Base-by-base conservation (phyloP, 2,329 filamentous ascomycete genomes). In the Diplodia sapinea region DNA sequence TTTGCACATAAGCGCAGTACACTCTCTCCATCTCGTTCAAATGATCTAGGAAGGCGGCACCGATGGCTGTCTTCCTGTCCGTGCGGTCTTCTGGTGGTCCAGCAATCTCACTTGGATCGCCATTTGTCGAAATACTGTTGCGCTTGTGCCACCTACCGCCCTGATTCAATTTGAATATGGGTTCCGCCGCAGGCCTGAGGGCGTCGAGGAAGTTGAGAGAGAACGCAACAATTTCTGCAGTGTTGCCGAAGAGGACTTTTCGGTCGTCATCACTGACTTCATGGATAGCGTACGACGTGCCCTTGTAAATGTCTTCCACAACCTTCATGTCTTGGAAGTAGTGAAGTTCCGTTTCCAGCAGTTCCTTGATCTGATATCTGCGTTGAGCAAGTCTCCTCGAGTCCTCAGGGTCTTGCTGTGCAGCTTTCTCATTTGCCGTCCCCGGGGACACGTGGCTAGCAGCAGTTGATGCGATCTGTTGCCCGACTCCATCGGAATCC, bases 271-370 rank as follows among this genome's bases (percentile, higher is more conserved):
- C 82, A 52, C 91, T 92, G 33, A 97, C 86, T 70, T 93, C 88
- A 9, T 92, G 88, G 67, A 91, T 93, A 12, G 91, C 91, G 72
- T 91, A 89, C 0, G 93, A 92, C 0, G 95, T 98, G 52, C 92
- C 93, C 79, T 96, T 96, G 84, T 98, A 99, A 66, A 99, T 98
- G 75, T 98, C 94, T 74, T 96, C 93, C 2, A 97, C 91, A 65
- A 99, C 94, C 77, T 94, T 97, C 92, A 99, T 94, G 77, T 99
- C 95, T 70, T 93, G 88, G 67, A 96, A 89, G 79, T 96, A 98
- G 6, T 90, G 89, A 57, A 93, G 89, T 77, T 99, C 95, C 0
- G 95, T 99, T 74, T 97, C 93, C 55, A 97, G 86, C 47, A 99
- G 83, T 78, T 99, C 95, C 75, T 94, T 94, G 73, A 98, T 90